Conservation (phyloP, 1,139 yeast genomes). For the Zhuliangozyma blackwelliae region DNA sequence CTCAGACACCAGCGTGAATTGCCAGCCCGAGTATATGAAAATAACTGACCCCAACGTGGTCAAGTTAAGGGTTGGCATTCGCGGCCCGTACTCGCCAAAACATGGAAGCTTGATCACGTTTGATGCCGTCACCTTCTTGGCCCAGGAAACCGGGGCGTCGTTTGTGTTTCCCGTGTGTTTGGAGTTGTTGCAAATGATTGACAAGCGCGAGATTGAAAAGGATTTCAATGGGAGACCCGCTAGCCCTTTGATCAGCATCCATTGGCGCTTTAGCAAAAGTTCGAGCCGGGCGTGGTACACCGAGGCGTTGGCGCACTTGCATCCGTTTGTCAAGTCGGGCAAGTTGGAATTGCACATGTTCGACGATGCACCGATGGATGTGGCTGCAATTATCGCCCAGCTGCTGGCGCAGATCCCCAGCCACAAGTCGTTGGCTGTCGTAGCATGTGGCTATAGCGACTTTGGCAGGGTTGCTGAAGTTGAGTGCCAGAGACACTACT, state of each 20-base stretch:
- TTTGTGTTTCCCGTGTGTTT: constrained; percentile 44
- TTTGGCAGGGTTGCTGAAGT: constrained; percentile 23
- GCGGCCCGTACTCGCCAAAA: constrained; percentile 45
- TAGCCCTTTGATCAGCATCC: constrained; percentile 22
- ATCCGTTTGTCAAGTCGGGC: constrained; percentile 21
- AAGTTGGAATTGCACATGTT: constrained; percentile 17
- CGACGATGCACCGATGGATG: not conserved
- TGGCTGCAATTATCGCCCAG: too few relatives aligned
- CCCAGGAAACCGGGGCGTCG: constrained; percentile 47
- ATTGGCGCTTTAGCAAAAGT: constrained; percentile 30
- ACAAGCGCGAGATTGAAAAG: constrained; percentile 18
- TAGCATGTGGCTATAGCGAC: constrained; percentile 33
- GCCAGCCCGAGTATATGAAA: constrained; percentile 7
- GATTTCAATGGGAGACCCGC: constrained; percentile 35
- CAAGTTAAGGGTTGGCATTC: constrained; percentile 28
- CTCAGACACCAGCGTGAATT: not conserved
- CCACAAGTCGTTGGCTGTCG: constrained; percentile 27
- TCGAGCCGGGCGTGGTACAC: constrained; percentile 35
- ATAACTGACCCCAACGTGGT: constrained; percentile 10
- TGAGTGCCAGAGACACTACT: constrained; percentile 24
- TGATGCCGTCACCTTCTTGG: constrained; percentile 36
- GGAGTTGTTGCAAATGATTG: constrained; percentile 27
- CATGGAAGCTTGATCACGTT: constrained; percentile 39
- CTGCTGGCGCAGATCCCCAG: too few relatives aligned
- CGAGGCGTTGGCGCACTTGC: constrained; percentile 26